These are phyloP conservation scores for Pleodorina starrii DNA, from an alignment of 139 green algal species.

Conservation along the genomic window DNA sequence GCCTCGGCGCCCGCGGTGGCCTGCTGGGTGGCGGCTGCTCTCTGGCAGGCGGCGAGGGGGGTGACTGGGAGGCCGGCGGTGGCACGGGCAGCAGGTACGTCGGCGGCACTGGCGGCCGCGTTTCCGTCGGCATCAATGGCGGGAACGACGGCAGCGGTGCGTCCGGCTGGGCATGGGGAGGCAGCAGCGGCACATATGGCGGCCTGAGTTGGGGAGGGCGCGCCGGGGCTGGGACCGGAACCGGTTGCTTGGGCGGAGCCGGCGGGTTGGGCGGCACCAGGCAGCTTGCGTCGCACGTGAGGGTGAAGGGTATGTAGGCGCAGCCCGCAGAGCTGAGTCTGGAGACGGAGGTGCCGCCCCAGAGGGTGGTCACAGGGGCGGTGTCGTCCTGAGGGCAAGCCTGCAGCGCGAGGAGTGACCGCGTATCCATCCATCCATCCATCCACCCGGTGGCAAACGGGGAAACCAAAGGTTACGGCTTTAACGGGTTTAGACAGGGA, in stretches of 20 bases:
- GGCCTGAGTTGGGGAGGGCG: background rate
- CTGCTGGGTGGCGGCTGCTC: no score
- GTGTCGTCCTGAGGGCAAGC: background rate
- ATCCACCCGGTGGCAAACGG: no score
- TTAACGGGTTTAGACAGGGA: no score
- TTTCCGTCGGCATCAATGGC: no score
- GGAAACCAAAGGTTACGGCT: no score
- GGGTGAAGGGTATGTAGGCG: constrained; percentile 33
- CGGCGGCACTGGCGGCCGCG: background rate
- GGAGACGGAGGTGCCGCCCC: constrained; percentile 10
- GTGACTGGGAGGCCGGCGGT: background rate
- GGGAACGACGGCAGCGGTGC: background rate
- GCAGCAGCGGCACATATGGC: no score
- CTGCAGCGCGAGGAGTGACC: no score
- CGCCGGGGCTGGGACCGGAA: background rate
- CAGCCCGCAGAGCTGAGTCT: background rate
- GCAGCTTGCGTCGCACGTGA: background rate
- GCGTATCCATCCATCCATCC: no score
- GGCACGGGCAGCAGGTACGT: background rate
- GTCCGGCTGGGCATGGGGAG: no score
- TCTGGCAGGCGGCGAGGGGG: no score
- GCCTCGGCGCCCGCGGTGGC: background rate
- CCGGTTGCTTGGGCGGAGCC: background rate
- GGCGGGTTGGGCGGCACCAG: background rate
- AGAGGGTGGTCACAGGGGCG: background rate